phyloP scores from a whole-genome alignment of 495 filamentous ascomycete genomes.

The Melanomma pulvis-pyrius region DNA sequence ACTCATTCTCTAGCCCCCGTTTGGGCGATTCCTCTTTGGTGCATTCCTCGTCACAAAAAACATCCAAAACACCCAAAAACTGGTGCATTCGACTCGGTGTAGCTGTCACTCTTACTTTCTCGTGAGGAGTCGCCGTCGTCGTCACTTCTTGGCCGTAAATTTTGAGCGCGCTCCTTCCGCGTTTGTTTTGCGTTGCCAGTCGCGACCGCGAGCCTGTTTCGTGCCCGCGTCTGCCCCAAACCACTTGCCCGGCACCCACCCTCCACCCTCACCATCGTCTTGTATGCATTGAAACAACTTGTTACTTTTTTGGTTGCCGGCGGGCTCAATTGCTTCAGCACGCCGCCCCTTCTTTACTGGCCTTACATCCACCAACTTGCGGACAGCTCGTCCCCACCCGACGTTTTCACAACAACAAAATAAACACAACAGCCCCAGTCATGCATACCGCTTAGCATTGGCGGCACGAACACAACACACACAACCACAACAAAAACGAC shows the following conservation, averaged over 20 bases:
- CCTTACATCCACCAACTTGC: constrained; percentile 22
- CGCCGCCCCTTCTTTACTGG: constrained; percentile 22
- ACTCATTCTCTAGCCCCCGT: constrained; percentile 7
- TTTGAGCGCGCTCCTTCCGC: neutral
- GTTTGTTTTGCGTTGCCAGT: neutral
- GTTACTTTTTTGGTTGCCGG: constrained; percentile 23
- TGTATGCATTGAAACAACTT: constrained; percentile 30
- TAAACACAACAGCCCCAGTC: constrained; percentile 10
- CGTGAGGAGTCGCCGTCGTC: neutral
- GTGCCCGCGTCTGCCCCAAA: neutral
- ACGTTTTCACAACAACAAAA: neutral
- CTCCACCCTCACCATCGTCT: neutral
- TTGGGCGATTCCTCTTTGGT: constrained; percentile 17
- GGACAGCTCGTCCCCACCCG: neutral
- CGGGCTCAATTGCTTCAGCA: neutral
- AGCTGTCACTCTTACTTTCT: neutral
- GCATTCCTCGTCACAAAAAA: constrained; percentile 9
- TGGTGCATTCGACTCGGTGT: neutral
- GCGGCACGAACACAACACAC: neutral
- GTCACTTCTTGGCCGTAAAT: neutral
- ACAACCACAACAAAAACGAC: neutral
- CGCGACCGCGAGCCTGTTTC: neutral
- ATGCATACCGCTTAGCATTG: constrained; percentile 7
- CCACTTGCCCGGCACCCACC: neutral
- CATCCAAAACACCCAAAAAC: constrained; percentile 1